Conservation (phyloP, 164 flowering plant genomes). For the Hamamelis virginiana region DNA sequence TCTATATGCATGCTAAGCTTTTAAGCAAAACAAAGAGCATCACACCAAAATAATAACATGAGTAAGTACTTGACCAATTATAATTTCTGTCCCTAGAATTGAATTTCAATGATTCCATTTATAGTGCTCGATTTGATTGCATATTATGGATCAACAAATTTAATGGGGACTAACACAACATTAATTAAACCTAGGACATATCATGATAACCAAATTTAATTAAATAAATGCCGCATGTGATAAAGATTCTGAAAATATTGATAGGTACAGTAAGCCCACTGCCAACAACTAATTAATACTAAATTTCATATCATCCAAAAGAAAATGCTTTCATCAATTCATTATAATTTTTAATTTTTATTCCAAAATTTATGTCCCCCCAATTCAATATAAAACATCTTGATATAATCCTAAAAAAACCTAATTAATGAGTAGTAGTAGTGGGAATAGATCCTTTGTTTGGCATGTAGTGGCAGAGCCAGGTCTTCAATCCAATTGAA, state of each 20-base stretch:
- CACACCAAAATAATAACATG: background rate
- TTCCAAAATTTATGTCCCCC: background rate
- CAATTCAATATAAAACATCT: background rate
- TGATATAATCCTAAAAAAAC: background rate
- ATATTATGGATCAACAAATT: background rate
- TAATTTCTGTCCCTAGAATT: background rate
- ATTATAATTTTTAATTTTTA: background rate
- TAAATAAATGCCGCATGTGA: too few species aligned
- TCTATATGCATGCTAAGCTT: too few species aligned
- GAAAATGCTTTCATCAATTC: background rate
- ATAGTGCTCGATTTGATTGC: background rate
- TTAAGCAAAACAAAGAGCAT: background rate
- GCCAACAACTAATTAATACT: background rate
- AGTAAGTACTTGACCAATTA: background rate
- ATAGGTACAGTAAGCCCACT: background rate
- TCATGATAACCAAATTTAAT: too few species aligned
- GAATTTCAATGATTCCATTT: slow-evolving; percentile 3
- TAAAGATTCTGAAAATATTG: background rate
- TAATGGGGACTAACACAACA: background rate
- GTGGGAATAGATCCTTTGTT: background rate
- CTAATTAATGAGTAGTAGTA: background rate
- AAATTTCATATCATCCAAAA: background rate
- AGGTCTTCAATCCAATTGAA: background rate
- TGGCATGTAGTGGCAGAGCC: background rate
- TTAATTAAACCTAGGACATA: background rate